Conservation (phyloP, 1,139 yeast species). For the Kurtzmaniella natalensis region DNA sequence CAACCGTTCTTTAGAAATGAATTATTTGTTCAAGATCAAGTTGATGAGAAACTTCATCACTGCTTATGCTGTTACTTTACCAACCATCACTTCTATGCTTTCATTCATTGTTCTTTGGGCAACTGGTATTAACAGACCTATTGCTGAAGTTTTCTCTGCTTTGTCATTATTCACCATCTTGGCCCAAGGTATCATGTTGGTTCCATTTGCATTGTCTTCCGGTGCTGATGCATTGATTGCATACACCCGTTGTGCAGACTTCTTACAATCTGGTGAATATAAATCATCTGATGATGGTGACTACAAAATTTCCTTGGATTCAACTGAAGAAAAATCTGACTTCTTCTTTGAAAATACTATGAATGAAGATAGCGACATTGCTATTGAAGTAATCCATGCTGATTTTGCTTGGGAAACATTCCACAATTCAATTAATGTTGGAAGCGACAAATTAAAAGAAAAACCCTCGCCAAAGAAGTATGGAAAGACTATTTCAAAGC, state of each 20-base stretch:
- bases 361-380: slow-evolving; percentile 10
- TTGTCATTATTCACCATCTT: slow-evolving; percentile 49
- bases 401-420: slow-evolving; percentile 34
- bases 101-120: slow-evolving; percentile 45
- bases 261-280: slow-evolving; percentile 35
- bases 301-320: slow-evolving; percentile 4
- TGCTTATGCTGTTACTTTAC: slow-evolving; percentile 44
- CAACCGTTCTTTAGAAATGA: slow-evolving; percentile 38
- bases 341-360: slow-evolving; percentile 13
- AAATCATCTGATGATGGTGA: slow-evolving; percentile 2
- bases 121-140: slow-evolving; percentile 27
- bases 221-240: slow-evolving; percentile 55
- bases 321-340: slow-evolving; percentile 11
- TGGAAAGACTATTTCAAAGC: slow-evolving; percentile 4
- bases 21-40: slow-evolving; percentile 38
- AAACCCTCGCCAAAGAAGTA: slow-evolving; percentile 8
- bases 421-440: slow-evolving; percentile 23
- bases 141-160: slow-evolving; percentile 48
- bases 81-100: slow-evolving; percentile 37
- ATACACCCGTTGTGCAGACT: slow-evolving; percentile 42
- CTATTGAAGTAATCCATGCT: slow-evolving; percentile 27
- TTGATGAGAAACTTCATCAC: slow-evolving; percentile 42
- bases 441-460: slow-evolving; percentile 12
- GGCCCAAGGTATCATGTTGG: slow-evolving; percentile 47
- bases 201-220: slow-evolving; percentile 52